Evolutionary conservation across 192 early-diverging fungal genomes (phyloP).

Genomic region (Gigaspora rosea): DNA sequence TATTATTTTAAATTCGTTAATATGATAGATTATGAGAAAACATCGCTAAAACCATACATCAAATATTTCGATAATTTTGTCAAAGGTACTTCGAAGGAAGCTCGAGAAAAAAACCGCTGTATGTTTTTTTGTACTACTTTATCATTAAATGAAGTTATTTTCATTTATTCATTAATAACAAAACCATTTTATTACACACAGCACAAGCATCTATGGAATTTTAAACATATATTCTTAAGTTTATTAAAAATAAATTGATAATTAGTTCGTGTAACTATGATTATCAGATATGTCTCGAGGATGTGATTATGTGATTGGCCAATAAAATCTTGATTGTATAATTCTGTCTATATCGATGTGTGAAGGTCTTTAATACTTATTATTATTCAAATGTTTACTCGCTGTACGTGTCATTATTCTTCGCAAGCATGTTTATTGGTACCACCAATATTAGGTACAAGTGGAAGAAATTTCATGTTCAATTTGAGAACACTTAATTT

Average conservation of each 20-base stretch:
- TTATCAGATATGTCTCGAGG: too few species aligned
- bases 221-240: not conserved
- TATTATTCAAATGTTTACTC: too few species aligned
- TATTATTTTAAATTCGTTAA: not conserved
- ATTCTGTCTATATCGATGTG: too few species aligned
- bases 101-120: constrained; percentile 29
- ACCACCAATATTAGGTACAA: too few species aligned
- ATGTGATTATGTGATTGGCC: too few species aligned
- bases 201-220: constrained; percentile 15
- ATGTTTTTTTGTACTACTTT: not conserved
- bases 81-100: constrained; percentile 45
- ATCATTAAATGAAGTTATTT: not conserved
- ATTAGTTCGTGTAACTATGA: too few species aligned
- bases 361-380: too few species aligned
- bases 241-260: not conserved
- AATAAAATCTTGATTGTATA: too few species aligned
- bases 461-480: too few species aligned
- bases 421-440: too few species aligned
- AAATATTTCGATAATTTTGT: constrained; percentile 73
- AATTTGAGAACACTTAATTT: too few species aligned
- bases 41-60: constrained; percentile 60
- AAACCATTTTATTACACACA: not conserved
- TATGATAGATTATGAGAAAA: constrained; percentile 53
- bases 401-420: too few species aligned
- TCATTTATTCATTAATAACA: not conserved